Evolutionary conservation across 805 yeast genomes (phyloP).

Genomic region (Yamadazyma insecticola): DNA sequence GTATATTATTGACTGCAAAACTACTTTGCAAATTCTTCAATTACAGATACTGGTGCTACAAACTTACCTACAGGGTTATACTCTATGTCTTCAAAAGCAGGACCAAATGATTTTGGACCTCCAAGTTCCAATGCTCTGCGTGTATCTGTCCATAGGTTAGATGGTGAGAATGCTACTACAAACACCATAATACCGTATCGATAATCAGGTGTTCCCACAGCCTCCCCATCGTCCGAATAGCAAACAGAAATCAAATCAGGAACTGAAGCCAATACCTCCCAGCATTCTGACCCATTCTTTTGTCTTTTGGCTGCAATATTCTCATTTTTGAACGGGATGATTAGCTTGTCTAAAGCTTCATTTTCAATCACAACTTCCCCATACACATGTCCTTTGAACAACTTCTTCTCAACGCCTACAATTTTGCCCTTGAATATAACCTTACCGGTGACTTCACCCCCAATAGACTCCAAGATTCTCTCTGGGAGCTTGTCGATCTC

Average conservation of each 20-base stretch:
- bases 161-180: conserved; percentile 38
- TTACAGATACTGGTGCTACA: conserved; percentile 32
- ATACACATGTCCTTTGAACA: conserved; percentile 40
- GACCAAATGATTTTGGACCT: no score
- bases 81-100: conserved; percentile 28
- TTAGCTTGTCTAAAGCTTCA: conserved; percentile 5
- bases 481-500: conserved; percentile 21
- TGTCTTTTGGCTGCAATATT: conserved; percentile 32
- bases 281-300: conserved; percentile 13
- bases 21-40: conserved; percentile 23
- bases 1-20: no score
- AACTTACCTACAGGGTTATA: conserved; percentile 36
- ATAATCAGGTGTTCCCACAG: conserved; percentile 46
- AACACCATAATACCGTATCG: conserved; percentile 41
- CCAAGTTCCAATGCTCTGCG: no score
- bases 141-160: conserved; percentile 30
- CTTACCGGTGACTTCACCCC: conserved; percentile 25
- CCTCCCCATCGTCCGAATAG: conserved; percentile 41
- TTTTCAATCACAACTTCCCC: conserved; percentile 39
- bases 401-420: conserved; percentile 36
- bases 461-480: conserved; percentile 32
- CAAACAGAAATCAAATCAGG: conserved; percentile 44
- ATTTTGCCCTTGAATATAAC: conserved; percentile 37
- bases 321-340: conserved; percentile 48
- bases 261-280: conserved; percentile 34